Evolutionary conservation across 1,139 yeast species (phyloP).

Genomic region (Sugiyamaella grinbergsii): DNA sequence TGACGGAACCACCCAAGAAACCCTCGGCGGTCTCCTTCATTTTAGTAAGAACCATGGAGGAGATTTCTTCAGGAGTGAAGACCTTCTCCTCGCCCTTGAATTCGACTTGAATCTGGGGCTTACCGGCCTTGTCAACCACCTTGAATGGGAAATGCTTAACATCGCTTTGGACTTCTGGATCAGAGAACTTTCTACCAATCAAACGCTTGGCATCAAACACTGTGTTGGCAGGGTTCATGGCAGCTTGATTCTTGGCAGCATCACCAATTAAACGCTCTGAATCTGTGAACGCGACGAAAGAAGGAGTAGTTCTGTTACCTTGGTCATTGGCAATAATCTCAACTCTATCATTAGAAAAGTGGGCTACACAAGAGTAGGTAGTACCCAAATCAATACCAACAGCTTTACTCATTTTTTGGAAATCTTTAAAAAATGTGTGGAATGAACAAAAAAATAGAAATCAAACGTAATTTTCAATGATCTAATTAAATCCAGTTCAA

Average conservation of each 20-base stretch:
- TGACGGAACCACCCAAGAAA: slow-evolving; percentile 80
- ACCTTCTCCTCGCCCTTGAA: slow-evolving; percentile 91
- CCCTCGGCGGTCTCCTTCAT: slow-evolving; percentile 97
- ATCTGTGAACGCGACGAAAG: slow-evolving; percentile 94
- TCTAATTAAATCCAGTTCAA: slow-evolving; percentile 16
- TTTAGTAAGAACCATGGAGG: slow-evolving; percentile 92
- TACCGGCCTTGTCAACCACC: slow-evolving; percentile 80
- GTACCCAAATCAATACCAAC: slow-evolving; percentile 93
- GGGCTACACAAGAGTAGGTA: slow-evolving; percentile 97
- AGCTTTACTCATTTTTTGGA: slow-evolving; percentile 41
- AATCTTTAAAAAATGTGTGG: slow-evolving; percentile 5
- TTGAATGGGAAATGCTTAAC: slow-evolving; percentile 96
- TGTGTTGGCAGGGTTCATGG: slow-evolving; percentile 94
- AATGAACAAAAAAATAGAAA: not conserved
- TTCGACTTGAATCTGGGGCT: slow-evolving; percentile 89
- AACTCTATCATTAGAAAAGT: slow-evolving; percentile 86
- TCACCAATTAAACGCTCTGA: slow-evolving; percentile 98
- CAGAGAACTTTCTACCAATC: slow-evolving; percentile 89
- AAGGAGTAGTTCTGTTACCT: slow-evolving; percentile 98
- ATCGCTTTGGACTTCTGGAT: slow-evolving; percentile 88
- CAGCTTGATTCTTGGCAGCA: slow-evolving; percentile 98
- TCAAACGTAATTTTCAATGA: not conserved
- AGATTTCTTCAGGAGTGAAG: slow-evolving; percentile 94
- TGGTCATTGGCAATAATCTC: slow-evolving; percentile 97
- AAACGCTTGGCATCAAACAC: slow-evolving; percentile 97